Evolutionary conservation across 306 rosid genomes (phyloP).

Genomic region (Vicia villosa): DNA sequence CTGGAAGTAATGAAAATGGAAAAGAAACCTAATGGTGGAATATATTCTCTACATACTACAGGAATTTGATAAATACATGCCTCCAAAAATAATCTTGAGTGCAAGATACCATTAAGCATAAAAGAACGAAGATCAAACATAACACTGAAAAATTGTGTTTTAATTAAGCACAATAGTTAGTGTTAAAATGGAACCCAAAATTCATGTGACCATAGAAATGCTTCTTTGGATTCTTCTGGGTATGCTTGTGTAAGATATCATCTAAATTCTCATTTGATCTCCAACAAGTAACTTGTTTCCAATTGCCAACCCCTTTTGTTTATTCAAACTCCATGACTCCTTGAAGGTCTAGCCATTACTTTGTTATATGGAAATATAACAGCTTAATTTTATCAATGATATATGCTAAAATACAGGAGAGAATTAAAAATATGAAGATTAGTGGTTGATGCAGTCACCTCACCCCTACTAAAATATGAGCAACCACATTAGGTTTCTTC

Average conservation of each 20-base stretch:
- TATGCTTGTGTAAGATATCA: neutral
- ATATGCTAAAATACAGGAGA: neutral
- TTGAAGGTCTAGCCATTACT: constrained; percentile 6
- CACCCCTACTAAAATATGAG: neutral
- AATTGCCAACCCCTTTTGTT: constrained; percentile 12
- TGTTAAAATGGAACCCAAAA: constrained; percentile 14
- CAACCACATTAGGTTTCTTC: neutral
- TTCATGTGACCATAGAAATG: neutral
- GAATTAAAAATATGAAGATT: neutral
- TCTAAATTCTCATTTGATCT: constrained; percentile 21
- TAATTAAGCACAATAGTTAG: constrained; percentile 1
- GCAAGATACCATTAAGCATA: constrained; percentile 13
- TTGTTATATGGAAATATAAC: neutral
- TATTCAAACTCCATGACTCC: constrained; percentile 16
- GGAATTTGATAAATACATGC: constrained; percentile 7
- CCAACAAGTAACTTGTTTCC: constrained; percentile 8
- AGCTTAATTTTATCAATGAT: neutral
- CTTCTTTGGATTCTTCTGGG: constrained; percentile 12
- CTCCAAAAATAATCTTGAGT: neutral
- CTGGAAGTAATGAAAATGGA: constrained; percentile 9
- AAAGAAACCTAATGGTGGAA: constrained; percentile 11
- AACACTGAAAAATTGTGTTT: constrained; percentile 5
- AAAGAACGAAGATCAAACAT: constrained; percentile 24
- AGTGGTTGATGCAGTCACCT: neutral
- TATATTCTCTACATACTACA: constrained; percentile 7